Percentiles rank a stretch among this genome's conserved stretches.
Conservation (phyloP, 2,329 filamentous ascomycete genomes). For the Decorospora gaudefroyi region DNA sequence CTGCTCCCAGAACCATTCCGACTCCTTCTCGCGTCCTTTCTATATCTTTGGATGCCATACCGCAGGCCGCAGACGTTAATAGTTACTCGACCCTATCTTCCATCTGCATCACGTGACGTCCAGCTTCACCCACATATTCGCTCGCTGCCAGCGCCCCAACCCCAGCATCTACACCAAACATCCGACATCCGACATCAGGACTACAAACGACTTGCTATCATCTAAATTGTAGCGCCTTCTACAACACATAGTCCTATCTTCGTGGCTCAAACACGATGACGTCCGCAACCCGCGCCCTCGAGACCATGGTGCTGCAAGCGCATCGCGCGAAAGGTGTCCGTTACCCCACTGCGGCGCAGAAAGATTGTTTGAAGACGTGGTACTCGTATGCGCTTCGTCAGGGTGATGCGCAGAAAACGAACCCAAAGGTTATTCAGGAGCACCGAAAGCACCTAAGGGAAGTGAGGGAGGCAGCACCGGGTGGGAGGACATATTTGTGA, state of each 20-base stretch:
- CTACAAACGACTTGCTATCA: too few species aligned
- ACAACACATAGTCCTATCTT: too few species aligned
- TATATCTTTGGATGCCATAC: too few species aligned
- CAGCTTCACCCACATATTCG: slow-evolving; percentile 4
- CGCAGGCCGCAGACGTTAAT: too few species aligned
- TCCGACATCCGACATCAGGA: too few species aligned
- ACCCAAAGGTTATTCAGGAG: slow-evolving; percentile 25
- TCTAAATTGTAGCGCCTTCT: too few species aligned
- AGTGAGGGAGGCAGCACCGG: slow-evolving; percentile 31
- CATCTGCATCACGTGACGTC: slow-evolving; percentile 11
- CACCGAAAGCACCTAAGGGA: slow-evolving; percentile 32
- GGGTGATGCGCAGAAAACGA: slow-evolving; percentile 29
- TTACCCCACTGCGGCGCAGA: slow-evolving; percentile 37
- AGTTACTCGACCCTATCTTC: too few species aligned
- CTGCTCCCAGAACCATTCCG: neutral
- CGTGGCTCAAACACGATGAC: slow-evolving; percentile 25
- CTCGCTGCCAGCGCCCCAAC: neutral
- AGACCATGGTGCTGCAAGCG: slow-evolving; percentile 40
- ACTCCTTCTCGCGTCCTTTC: too few species aligned
- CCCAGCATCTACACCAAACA: neutral
- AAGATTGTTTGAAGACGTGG: slow-evolving; percentile 47
- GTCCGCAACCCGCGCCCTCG: slow-evolving; percentile 36
- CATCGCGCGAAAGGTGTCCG: slow-evolving; percentile 45
- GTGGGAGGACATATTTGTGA: slow-evolving; percentile 41
- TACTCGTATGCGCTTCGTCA: slow-evolving; percentile 42